Percentiles rank a stretch among this genome's conserved stretches.
Evolutionary conservation across 768 basidiomycete genomes (phyloP).

Genomic region (Sistotremastrum suecicum): DNA sequence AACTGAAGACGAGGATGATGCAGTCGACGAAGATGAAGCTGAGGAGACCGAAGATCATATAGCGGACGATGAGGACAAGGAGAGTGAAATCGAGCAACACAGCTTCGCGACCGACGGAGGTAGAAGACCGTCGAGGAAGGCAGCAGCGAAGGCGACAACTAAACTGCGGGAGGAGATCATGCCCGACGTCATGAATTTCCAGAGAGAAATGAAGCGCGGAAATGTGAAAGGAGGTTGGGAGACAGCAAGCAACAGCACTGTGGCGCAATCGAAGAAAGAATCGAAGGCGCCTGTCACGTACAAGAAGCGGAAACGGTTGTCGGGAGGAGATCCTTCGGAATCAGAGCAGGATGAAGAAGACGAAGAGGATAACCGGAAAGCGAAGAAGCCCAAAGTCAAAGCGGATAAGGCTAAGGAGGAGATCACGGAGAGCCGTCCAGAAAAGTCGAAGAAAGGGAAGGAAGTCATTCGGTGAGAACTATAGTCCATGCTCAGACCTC

Average conservation of each 20-base stretch:
- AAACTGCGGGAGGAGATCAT: constrained; percentile 42
- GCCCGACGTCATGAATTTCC: constrained; percentile 61
- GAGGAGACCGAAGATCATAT: neutral
- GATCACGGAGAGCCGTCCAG: neutral
- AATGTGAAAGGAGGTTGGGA: constrained; percentile 14
- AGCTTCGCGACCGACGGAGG: neutral
- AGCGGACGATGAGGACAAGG: neutral
- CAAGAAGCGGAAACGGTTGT: constrained; percentile 1
- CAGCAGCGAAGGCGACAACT: constrained; percentile 34
- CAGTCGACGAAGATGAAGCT: constrained; percentile 13
- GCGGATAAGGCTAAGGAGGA: constrained; percentile 6
- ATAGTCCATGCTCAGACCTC: too few species aligned
- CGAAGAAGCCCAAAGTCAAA: constrained; percentile 3
- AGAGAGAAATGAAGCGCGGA: constrained; percentile 44
- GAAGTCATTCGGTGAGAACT: too few species aligned
- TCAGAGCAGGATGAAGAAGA: constrained; percentile 6
- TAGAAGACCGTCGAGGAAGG: constrained; percentile 23
- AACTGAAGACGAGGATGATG: constrained; percentile 2
- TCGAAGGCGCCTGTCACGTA: neutral
- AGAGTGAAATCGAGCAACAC: neutral
- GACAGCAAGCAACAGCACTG: constrained; percentile 5
- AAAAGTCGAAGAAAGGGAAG: neutral
- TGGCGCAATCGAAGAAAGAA: constrained; percentile 1
- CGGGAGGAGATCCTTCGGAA: neutral
- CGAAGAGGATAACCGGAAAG: constrained; percentile 16